Conservation (phyloP, 495 filamentous ascomycete species). For the Geoglossum glabrum region DNA sequence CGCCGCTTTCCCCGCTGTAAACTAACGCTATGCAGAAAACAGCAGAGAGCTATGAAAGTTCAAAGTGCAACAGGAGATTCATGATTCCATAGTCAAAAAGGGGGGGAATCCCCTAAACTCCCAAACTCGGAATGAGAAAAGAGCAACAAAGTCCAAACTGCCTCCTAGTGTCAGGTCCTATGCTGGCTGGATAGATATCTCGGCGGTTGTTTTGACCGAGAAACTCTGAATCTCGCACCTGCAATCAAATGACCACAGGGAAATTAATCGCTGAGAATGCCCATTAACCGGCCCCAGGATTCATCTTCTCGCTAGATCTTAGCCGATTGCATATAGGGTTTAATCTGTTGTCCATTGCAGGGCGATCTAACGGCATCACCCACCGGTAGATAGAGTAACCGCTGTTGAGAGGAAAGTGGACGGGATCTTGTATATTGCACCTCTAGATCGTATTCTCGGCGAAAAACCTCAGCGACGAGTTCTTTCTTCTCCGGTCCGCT, state of each 20-base stretch:
- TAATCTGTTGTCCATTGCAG: not conserved
- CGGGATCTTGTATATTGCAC: not conserved
- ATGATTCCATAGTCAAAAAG: not conserved
- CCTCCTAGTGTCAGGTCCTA: not conserved
- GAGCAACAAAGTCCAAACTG: not conserved
- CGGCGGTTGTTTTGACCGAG: not conserved
- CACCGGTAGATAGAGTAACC: not conserved
- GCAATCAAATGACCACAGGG: not conserved
- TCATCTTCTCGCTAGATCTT: not conserved
- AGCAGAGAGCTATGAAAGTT: not conserved
- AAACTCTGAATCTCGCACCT: not conserved
- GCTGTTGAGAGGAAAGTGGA: not conserved
- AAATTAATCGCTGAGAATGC: not conserved
- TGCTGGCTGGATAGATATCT: not conserved
- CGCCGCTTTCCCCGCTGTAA: not conserved
- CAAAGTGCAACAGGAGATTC: not conserved
- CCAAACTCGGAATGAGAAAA: not conserved
- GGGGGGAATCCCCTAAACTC: not conserved
- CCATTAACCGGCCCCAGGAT: not conserved
- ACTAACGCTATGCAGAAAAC: not conserved
- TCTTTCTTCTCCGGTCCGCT: not conserved
- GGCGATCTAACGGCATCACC: not conserved
- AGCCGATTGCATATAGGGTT: not conserved
- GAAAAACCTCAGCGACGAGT: not conserved
- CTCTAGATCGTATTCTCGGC: not conserved